Base-by-base conservation (phyloP, 148 eudicot genomes). In the Nepenthes gracilis region DNA sequence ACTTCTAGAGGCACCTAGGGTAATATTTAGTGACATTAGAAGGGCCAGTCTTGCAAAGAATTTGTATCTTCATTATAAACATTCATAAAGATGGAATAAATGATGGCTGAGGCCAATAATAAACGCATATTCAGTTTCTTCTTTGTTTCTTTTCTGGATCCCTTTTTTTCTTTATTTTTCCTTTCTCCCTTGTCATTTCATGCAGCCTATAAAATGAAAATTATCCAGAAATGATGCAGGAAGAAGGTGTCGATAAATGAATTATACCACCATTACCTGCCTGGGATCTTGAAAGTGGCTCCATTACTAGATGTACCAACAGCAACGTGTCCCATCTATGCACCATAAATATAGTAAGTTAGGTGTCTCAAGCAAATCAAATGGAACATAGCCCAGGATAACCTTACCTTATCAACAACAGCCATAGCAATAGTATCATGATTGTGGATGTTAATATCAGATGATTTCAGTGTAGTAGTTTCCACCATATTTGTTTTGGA, bases 231-330 rank as follows among this genome's bases (percentile, higher is more conserved):
- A 11, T 49, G 15, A 5, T 6, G 3, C 12, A 49, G 53, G 53
- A 49, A 49, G 11, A 54, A 33, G 61, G 12, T 34, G 36, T 37
- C 23, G 43, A 61, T 2, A 12, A 12, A n/a, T 47, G 43, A 23
- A 33, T 6, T 12, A 35, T 13, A 45, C 47, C 35, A 36, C 15
- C 15, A 50, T 58, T 77, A 88, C 97, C 97, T 88, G 78, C 97
- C 97, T 47, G 96, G 97, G 63, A 92, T 82, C 78, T 92, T 92
- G 69, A 80, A 88, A 47, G 88, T 85, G 65, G 97, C 97, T 54
- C 97, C 97, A 80, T 92, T 92, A 13, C 96, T 92, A 36, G 97
- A 92, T 43, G 97, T 92, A 61, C 97, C 97, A 57, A 78, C 96
- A 69, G 97, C 97, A 62, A 92, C 70, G 67, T 77, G 85, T 72